Conservation (phyloP, 805 yeast species). For the Kregervanrija fluxuum region DNA sequence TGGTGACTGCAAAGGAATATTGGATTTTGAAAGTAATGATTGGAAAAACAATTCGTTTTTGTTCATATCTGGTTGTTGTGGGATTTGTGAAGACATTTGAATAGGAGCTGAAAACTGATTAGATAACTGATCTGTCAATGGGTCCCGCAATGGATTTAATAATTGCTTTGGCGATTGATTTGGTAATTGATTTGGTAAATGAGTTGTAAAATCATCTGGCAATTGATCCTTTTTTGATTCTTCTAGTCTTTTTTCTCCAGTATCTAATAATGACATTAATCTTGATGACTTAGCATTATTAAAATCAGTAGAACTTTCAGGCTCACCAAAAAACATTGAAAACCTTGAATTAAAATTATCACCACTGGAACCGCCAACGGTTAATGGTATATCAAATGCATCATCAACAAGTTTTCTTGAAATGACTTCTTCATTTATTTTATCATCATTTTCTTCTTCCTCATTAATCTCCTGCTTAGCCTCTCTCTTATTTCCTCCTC, state of each 20-base stretch:
- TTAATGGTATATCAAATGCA: constrained; percentile 6
- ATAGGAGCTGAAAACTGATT: too few relatives aligned
- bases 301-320: constrained; percentile 27
- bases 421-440: background rate
- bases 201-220: background rate
- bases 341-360: constrained; percentile 13
- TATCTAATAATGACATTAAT: constrained; percentile 12
- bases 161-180: too few relatives aligned
- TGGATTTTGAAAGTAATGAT: constrained; percentile 35
- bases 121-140: too few relatives aligned
- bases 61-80: background rate
- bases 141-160: too few relatives aligned
- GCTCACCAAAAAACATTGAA: constrained; percentile 20
- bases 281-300: constrained; percentile 29
- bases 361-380: constrained; percentile 3
- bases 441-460: background rate
- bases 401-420: constrained; percentile 6
- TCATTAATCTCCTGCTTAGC: background rate
- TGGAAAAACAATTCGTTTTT: constrained; percentile 38
- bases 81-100: too few relatives aligned
- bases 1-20: constrained; percentile 5
- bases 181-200: constrained; percentile 1
- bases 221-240: background rate
- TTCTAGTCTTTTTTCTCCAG: background rate
- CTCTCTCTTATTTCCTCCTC: constrained; percentile 1